Percentiles rank a stretch among this genome's conserved stretches.
Evolutionary conservation across 164 flowering plant species (phyloP).

Genomic region (Macadamia integrifolia): DNA sequence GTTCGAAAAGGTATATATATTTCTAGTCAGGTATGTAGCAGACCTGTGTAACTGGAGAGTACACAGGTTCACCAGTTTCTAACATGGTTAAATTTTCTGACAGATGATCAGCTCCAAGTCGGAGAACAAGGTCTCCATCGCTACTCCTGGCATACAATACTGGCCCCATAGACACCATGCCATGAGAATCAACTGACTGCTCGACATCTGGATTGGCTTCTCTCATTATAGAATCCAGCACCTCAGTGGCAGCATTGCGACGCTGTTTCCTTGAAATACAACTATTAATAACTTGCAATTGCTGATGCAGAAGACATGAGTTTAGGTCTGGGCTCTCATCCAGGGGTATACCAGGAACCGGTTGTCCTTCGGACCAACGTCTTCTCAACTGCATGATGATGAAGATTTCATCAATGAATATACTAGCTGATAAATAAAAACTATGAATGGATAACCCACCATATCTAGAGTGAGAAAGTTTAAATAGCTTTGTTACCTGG

Average conservation of each 20-base stretch:
- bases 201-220: conserved; percentile 37
- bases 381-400: conserved; percentile 64
- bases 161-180: conserved; percentile 21
- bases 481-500: background rate
- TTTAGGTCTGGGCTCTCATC: conserved; percentile 76
- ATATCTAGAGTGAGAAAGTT: background rate
- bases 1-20: background rate
- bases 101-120: conserved; percentile 67
- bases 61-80: conserved; percentile 89
- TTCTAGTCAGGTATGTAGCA: conserved; percentile 14
- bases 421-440: background rate
- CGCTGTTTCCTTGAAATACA: conserved; percentile 86
- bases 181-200: conserved; percentile 22
- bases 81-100: conserved; percentile 60
- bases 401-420: conserved; percentile 10
- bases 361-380: conserved; percentile 72
- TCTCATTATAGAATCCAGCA: conserved; percentile 49
- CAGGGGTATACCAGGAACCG: conserved; percentile 65
- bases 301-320: conserved; percentile 82
- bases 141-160: conserved; percentile 54
- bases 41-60: conserved; percentile 84
- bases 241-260: conserved; percentile 47
- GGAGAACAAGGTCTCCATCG: conserved; percentile 67
- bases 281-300: conserved; percentile 85
- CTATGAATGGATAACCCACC: background rate